Evolutionary conservation across 192 early-diverging fungal species (phyloP).

Genomic region (Lunasporangiospora selenospora): DNA sequence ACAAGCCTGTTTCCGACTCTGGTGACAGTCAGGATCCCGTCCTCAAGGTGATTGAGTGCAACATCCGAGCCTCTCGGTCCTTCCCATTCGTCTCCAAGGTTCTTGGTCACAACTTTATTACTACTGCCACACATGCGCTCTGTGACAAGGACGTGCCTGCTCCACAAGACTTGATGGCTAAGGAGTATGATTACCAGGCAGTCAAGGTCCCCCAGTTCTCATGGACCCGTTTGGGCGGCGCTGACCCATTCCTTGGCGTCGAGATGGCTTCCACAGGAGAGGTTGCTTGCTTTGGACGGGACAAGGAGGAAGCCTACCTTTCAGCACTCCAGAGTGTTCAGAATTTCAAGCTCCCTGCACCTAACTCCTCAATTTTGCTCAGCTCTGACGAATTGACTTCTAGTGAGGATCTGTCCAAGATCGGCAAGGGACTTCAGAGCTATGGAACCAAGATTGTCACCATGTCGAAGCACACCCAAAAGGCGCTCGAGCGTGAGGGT

Average conservation of each 20-base stretch:
- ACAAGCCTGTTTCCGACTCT: conserved; percentile 43
- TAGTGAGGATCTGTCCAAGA: conserved; percentile 69
- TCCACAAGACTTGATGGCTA: conserved; percentile 61
- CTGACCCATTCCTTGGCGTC: conserved; percentile 96
- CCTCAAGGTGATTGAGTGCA: conserved; percentile 99
- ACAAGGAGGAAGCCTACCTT: conserved; percentile 90
- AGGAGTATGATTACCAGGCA: conserved; percentile 75
- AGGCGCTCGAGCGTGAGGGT: conserved; percentile 53
- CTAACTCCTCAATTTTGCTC: conserved; percentile 72
- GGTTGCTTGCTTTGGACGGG: conserved; percentile 95
- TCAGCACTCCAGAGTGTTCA: conserved; percentile 85
- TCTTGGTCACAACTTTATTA: conserved; percentile 90
- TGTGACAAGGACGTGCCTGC: conserved; percentile 65
- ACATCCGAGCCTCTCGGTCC: conserved; percentile 95
- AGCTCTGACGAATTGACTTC: conserved; percentile 77
- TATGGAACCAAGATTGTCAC: conserved; percentile 77
- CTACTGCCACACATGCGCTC: conserved; percentile 86
- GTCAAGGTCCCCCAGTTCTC: conserved; percentile 97
- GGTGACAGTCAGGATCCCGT: conserved; percentile 42
- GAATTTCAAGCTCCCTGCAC: conserved; percentile 85
- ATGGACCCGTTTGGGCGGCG: conserved; percentile 94
- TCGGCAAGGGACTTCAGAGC: conserved; percentile 67
- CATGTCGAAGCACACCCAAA: conserved; percentile 64
- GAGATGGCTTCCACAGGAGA: conserved; percentile 99
- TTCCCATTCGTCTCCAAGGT: conserved; percentile 99